Base-by-base conservation (phyloP, 345 rosid species). In the Acer saccharum region DNA sequence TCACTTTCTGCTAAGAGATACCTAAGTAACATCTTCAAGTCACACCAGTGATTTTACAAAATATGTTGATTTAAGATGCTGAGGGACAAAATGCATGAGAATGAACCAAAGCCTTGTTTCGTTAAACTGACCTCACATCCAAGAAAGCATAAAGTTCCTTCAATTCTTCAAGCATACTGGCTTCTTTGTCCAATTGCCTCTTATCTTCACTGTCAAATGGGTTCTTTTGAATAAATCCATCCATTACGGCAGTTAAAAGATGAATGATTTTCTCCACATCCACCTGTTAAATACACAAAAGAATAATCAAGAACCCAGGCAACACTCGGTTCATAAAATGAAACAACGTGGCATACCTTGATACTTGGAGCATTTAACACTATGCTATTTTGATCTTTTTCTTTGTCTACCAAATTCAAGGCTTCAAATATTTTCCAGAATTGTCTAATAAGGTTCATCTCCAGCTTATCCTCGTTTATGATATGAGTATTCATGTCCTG, bases 111-210 rank as follows among this genome's bases (percentile, higher is more conserved):
- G 4, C 6, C 1, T 16, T 69, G 39, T 35, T 35, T 35, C 39
- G 39, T 3, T 63, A 73, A 52, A 75, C 82, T 60, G 14, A 75
- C 82, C 80, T 75, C 20, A 21, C 11, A 12, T 72, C 71, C 8
- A 78, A 48, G 66, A 66, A 66, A 48, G 71, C 58, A 71, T 6
- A 8, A 8, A 78, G 74, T 72, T 66, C 60, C 75, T 61, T 76
- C 75, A 78, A 6, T 70, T 82, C 79, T 9, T 65, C 39, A 9
- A 82, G 74, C 63, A 65, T 17, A 39, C 3, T n/a, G 1, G 5
- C 41, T 17, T 65, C 74, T 63, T 78, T 71, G 11, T 11, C 43
- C n/a, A 29, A 10, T 2, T 39, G 61, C 7, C 1, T 50, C 61
- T 25, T 6, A 48, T 57, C 67, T 52, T 69, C 55, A 58, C 1